A percentile compares a stretch with the other conserved stretches of the same genome.
Conservation (phyloP, 768 basidiomycete genomes). For the Fomitopsis serialis region DNA sequence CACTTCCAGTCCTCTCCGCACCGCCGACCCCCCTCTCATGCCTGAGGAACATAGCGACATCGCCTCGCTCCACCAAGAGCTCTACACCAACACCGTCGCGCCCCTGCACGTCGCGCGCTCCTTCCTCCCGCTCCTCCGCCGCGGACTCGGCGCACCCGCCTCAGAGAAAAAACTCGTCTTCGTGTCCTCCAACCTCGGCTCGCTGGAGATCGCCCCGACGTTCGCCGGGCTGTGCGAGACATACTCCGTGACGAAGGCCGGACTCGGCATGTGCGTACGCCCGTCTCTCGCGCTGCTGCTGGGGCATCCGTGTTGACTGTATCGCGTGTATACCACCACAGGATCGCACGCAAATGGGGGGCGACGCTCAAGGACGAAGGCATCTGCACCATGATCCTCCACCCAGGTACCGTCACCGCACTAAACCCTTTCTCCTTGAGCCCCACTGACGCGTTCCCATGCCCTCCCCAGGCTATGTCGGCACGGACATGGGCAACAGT, state of each 20-base stretch:
- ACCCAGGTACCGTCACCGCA: too few relatives aligned
- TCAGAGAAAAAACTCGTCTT: conserved; percentile 7
- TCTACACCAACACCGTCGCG: conserved; percentile 5
- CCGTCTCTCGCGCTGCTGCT: too few relatives aligned
- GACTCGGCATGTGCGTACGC: conserved; percentile 10
- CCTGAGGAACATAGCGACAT: neutral
- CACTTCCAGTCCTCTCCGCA: neutral
- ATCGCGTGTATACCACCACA: neutral
- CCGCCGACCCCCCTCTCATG: neutral
- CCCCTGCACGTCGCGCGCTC: conserved; percentile 4
- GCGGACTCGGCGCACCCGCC: neutral
- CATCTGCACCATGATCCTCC: neutral
- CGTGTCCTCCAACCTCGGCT: conserved; percentile 6
- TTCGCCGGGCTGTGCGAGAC: neutral
- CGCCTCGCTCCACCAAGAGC: neutral
- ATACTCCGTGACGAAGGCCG: conserved; percentile 10
- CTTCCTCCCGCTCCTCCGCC: conserved; percentile 4
- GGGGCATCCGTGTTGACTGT: too few relatives aligned
- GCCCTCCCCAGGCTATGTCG: neutral
- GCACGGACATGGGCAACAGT: neutral
- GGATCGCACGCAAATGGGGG: conserved; percentile 1
- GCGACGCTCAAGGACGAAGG: neutral
- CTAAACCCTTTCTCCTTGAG: too few relatives aligned
- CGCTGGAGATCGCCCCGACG: neutral
- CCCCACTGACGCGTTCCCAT: neutral